A percentile compares a stretch with the other conserved stretches of the same genome.
phyloP scores from a whole-genome alignment of 164 flowering plant genomes.

The Paratinospora sagittata region DNA sequence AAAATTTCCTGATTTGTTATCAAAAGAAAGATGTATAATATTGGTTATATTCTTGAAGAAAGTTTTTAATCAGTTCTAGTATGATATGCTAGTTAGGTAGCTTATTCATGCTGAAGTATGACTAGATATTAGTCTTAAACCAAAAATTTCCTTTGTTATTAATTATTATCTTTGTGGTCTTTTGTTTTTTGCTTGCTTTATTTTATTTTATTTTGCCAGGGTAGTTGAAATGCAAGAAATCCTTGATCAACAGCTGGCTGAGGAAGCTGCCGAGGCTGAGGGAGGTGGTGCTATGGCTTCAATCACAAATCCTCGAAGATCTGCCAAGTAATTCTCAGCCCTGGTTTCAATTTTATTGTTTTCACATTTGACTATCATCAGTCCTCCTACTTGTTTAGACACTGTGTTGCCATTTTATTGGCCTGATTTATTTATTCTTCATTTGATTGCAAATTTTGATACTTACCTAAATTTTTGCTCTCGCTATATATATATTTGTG shows the following conservation, averaged over 20 bases:
- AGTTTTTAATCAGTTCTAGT: too few relatives aligned
- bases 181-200: not conserved
- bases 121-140: not conserved
- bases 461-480: not conserved
- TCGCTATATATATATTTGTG: not conserved
- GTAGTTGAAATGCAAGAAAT: constrained; percentile 99
- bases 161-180: not conserved
- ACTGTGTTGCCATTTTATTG: not conserved
- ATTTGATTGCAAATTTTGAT: constrained; percentile 3
- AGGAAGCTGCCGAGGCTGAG: constrained; percentile 99
- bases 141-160: not conserved
- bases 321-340: constrained; percentile 56
- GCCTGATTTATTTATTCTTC: not conserved
- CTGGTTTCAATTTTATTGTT: not conserved
- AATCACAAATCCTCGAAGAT: constrained; percentile 73
- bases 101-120: not conserved
- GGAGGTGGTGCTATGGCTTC: constrained; percentile 85
- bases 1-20: too few relatives aligned
- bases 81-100: too few relatives aligned
- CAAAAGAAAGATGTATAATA: too few relatives aligned
- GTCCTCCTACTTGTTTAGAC: not conserved
- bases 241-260: constrained; percentile 89
- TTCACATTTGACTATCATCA: not conserved
- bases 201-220: constrained; percentile 32
- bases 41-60: too few relatives aligned